These are phyloP conservation scores for Lactifluus echinatus DNA, from an alignment of 768 basidiomycete species.

Conservation along the genomic window DNA sequence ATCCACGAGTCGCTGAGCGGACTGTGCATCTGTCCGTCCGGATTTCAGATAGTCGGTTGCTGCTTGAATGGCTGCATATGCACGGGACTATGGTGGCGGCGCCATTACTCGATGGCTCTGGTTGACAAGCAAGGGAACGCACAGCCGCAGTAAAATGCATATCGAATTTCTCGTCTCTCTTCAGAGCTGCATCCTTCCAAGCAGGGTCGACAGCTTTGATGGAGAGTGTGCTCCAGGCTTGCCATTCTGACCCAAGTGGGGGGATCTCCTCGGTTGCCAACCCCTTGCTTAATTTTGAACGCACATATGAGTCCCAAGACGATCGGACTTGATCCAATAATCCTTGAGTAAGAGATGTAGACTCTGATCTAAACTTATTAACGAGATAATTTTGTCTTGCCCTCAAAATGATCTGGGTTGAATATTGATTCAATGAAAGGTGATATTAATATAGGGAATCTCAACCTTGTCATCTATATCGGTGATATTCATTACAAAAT, in stretches of 20 bases:
- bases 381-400: constrained; percentile 75
- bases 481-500: constrained; percentile 99
- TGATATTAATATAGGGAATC: constrained; percentile 13
- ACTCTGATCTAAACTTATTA: constrained; percentile 50
- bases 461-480: constrained; percentile 97
- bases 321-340: constrained; percentile 48
- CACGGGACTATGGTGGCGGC: constrained; percentile 33
- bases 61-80: constrained; percentile 41
- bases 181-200: constrained; percentile 66
- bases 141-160: constrained; percentile 82
- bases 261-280: constrained; percentile 44
- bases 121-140: constrained; percentile 26
- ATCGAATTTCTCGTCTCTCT: constrained; percentile 84
- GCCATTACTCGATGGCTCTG: constrained; percentile 4
- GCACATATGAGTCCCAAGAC: constrained; percentile 62
- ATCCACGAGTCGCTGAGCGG: constrained; percentile 54
- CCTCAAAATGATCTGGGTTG: constrained; percentile 79
- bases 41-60: constrained; percentile 39
- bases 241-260: constrained; percentile 40
- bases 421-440: background rate
- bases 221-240: constrained; percentile 45
- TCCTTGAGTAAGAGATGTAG: constrained; percentile 43
- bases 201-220: constrained; percentile 37
- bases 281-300: constrained; percentile 54
- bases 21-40: constrained; percentile 34